Evolutionary conservation across 805 yeast species (phyloP).

Genomic region (Candida boleticola): DNA sequence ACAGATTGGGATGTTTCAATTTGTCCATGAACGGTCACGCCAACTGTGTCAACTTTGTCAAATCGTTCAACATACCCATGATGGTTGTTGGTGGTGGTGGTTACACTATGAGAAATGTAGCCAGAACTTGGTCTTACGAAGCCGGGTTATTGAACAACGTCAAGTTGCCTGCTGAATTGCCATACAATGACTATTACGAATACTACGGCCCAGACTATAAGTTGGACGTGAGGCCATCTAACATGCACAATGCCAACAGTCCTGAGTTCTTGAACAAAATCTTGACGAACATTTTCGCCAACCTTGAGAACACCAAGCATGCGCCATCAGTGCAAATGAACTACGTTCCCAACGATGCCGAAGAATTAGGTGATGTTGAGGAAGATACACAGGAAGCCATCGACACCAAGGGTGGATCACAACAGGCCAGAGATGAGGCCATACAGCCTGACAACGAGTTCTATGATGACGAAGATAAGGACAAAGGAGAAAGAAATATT

Average conservation of each 20-base stretch:
- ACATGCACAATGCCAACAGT: constrained; percentile 94
- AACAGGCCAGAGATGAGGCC: constrained; percentile 73
- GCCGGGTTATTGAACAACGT: constrained; percentile 84
- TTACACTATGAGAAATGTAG: constrained; percentile 95
- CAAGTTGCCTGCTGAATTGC: constrained; percentile 71
- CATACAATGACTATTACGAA: constrained; percentile 95
- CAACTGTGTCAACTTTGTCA: constrained; percentile 87
- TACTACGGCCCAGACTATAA: constrained; percentile 97
- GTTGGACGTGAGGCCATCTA: constrained; percentile 90
- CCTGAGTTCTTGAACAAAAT: constrained; percentile 89
- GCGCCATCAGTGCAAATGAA: constrained; percentile 98
- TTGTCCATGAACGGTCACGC: constrained; percentile 94
- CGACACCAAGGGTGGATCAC: constrained; percentile 91
- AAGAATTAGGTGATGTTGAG: constrained; percentile 80
- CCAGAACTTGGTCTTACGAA: constrained; percentile 93
- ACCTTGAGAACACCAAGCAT: constrained; percentile 84
- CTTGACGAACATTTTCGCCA: constrained; percentile 68
- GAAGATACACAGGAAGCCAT: constrained; percentile 78
- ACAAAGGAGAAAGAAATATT: constrained; percentile 32
- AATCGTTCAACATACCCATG: constrained; percentile 82
- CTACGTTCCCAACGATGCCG: constrained; percentile 84
- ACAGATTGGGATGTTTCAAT: constrained; percentile 93
- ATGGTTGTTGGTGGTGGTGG: constrained; percentile 99
- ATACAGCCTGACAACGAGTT: constrained; percentile 75
- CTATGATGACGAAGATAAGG: constrained; percentile 62